A percentile compares a stretch with the other conserved stretches of the same genome.
Conservation (phyloP, 805 yeast genomes). For the Yamadazyma phyllophila region DNA sequence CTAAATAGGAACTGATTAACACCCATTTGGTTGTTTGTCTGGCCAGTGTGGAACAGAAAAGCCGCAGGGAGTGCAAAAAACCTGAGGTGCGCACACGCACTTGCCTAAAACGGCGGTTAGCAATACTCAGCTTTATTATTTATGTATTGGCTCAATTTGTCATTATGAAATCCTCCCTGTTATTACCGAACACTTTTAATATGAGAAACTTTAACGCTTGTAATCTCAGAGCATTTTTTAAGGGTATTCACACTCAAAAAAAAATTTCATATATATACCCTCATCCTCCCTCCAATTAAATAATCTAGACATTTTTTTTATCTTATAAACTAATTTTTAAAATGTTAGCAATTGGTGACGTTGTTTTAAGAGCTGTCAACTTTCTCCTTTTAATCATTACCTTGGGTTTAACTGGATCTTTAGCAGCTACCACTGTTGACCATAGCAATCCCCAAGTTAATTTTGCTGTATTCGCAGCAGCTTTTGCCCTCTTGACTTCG, state of each 20-base stretch:
- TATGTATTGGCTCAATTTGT: slow-evolving; percentile 8
- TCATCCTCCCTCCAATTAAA: slow-evolving; percentile 1
- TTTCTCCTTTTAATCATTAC: slow-evolving; percentile 73
- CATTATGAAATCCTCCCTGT: slow-evolving; percentile 4
- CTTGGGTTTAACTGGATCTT: slow-evolving; percentile 87
- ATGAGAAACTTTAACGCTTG: slow-evolving; percentile 2
- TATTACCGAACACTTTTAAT: not conserved
- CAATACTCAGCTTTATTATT: slow-evolving; percentile 7
- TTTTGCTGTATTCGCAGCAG: slow-evolving; percentile 82
- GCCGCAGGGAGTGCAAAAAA: not conserved
- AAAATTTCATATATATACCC: slow-evolving; percentile 5
- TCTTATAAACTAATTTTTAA: slow-evolving; percentile 2
- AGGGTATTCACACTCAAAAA: slow-evolving; percentile 2
- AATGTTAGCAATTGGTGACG: slow-evolving; percentile 72
- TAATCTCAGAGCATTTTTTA: slow-evolving; percentile 1
- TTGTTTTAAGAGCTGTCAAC: slow-evolving; percentile 69
- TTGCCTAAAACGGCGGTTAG: slow-evolving; percentile 7
- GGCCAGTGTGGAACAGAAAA: not conserved
- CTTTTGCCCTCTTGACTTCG: slow-evolving; percentile 80
- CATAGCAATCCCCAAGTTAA: slow-evolving; percentile 78
- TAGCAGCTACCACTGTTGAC: slow-evolving; percentile 58
- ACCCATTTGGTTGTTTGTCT: not conserved
- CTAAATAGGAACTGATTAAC: not conserved
- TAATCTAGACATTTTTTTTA: not conserved
- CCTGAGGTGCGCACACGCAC: not conserved